phyloP scores from a whole-genome alignment of 2,329 filamentous ascomycete species.

The Colletotrichum salicis region DNA sequence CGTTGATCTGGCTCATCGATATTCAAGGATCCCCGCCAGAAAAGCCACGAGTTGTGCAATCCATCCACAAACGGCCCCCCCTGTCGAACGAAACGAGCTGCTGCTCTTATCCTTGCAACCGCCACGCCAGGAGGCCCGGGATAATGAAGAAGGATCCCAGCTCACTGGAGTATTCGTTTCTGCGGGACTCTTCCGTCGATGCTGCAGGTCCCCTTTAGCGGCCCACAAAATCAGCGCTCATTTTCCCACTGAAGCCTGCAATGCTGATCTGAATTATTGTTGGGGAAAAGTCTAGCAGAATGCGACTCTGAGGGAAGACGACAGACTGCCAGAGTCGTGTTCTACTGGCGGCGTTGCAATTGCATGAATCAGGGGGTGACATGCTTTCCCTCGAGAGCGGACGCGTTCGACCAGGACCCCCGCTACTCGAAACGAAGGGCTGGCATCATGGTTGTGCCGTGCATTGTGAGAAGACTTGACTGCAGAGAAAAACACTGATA shows the following conservation, averaged over 20 bases:
- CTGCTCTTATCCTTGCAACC: conserved; percentile 17
- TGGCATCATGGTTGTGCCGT: conserved; percentile 31
- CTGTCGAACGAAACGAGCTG: conserved; percentile 6
- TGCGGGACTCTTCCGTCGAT: conserved; percentile 14
- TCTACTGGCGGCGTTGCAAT: conserved; percentile 13
- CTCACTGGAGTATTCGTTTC: conserved; percentile 6
- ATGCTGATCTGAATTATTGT: conserved; percentile 21
- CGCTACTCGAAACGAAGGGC: conserved; percentile 21
- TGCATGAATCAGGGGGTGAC: conserved; percentile 31
- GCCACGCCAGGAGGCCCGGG: conserved; percentile 6
- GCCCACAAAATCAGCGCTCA: conserved; percentile 17
- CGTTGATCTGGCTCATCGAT: conserved; percentile 18
- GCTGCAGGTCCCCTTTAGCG: conserved; percentile 12
- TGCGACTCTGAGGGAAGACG: neutral
- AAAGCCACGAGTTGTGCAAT: conserved; percentile 28
- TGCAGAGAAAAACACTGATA: neutral
- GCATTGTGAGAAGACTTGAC: conserved; percentile 4
- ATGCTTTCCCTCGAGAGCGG: conserved; percentile 6
- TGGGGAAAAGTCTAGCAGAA: neutral
- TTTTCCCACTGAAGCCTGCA: conserved; percentile 7
- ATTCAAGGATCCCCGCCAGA: conserved; percentile 9
- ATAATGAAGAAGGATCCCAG: neutral
- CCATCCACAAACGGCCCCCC: conserved; percentile 23
- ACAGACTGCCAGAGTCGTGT: conserved; percentile 6
- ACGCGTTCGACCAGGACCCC: conserved; percentile 23